Evolutionary conservation across 768 basidiomycete genomes (phyloP).

Genomic region (Grammothele lineata): DNA sequence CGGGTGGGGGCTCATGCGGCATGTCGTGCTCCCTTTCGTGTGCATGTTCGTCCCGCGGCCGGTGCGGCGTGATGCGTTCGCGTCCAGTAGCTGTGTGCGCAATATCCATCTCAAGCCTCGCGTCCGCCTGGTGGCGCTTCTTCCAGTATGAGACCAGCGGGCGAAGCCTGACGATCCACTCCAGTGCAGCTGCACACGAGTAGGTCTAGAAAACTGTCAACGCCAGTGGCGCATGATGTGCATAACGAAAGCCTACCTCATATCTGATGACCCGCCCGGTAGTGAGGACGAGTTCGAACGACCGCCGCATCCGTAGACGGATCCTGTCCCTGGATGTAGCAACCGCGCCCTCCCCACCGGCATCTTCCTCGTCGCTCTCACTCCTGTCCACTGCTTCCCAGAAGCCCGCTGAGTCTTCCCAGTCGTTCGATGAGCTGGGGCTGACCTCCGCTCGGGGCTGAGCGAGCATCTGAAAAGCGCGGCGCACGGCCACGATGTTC

Average conservation of each 20-base stretch:
- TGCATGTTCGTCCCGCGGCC: slow-evolving; percentile 25
- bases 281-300: slow-evolving; percentile 72
- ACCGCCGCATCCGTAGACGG: slow-evolving; percentile 52
- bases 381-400: slow-evolving; percentile 34
- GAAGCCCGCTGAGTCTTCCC: slow-evolving; percentile 31
- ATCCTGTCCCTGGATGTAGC: slow-evolving; percentile 35
- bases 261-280: slow-evolving; percentile 69
- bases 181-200: slow-evolving; percentile 60
- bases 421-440: slow-evolving; percentile 2
- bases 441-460: slow-evolving; percentile 19
- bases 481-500: slow-evolving; percentile 56
- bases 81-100: slow-evolving; percentile 48
- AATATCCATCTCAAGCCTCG: slow-evolving; percentile 77
- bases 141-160: slow-evolving; percentile 78
- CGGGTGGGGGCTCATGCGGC: slow-evolving; percentile 48
- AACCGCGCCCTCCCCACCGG: slow-evolving; percentile 58
- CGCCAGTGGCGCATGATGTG: not conserved
- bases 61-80: slow-evolving; percentile 57
- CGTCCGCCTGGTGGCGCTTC: slow-evolving; percentile 67
- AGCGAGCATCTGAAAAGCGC: slow-evolving; percentile 51
- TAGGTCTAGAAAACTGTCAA: slow-evolving; percentile 43
- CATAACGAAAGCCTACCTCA: slow-evolving; percentile 48
- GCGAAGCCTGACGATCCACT: slow-evolving; percentile 82
- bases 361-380: slow-evolving; percentile 56
- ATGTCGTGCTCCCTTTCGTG: slow-evolving; percentile 35